A percentile compares a stretch with the other conserved stretches of the same genome.
These are phyloP conservation scores for Rhizopogon vulgaris DNA, from an alignment of 768 basidiomycete genomes.

Conservation along the genomic window DNA sequence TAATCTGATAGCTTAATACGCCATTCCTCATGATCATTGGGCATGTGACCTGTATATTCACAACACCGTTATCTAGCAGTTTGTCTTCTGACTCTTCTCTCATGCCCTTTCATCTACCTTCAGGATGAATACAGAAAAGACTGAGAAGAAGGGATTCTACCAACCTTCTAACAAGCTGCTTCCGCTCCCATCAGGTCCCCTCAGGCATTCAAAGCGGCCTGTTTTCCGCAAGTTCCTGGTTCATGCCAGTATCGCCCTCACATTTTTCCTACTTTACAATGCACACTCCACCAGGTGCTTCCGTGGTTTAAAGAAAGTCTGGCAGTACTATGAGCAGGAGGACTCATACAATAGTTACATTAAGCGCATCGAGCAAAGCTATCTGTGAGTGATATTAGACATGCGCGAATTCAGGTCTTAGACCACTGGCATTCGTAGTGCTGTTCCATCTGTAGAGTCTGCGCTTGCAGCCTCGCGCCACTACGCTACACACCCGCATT, in stretches of 20 bases:
- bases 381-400: conserved; percentile 25
- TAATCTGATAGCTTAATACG: no score
- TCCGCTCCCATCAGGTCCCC: no score
- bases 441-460: conserved; percentile 50
- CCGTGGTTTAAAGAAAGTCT: not conserved
- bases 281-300: conserved; percentile 1
- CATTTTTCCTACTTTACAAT: conserved; percentile 9
- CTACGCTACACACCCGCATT: conserved; percentile 65
- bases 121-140: no score
- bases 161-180: no score
- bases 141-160: no score
- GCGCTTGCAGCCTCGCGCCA: conserved; percentile 51
- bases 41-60: no score
- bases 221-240: conserved; percentile 5
- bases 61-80: no score
- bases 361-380: conserved; percentile 22
- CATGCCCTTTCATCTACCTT: no score
- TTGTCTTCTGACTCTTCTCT: no score
- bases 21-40: no score
- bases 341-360: conserved; percentile 11
- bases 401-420: not conserved
- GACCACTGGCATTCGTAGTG: conserved; percentile 27
- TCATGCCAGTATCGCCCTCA: conserved; percentile 3
- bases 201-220: not conserved
- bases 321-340: not conserved